Evolutionary conservation across 2,329 filamentous ascomycete species (phyloP).

Genomic region (Aspergillus terreus): DNA sequence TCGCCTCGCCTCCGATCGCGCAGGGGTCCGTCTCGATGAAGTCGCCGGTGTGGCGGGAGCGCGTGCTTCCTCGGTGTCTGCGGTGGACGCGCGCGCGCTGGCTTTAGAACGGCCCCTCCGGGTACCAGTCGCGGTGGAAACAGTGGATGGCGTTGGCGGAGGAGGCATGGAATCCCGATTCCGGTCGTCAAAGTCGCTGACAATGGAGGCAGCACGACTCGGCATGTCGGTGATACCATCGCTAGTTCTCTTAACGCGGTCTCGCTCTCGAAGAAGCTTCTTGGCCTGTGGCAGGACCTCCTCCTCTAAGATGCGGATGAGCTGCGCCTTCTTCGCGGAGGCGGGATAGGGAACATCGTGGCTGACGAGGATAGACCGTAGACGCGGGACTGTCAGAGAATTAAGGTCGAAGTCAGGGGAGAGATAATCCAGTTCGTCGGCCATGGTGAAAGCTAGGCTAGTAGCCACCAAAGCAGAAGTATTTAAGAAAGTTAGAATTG

Average conservation of each 20-base stretch:
- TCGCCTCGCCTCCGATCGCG: conserved; percentile 33
- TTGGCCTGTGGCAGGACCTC: conserved; percentile 74
- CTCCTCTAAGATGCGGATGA: conserved; percentile 78
- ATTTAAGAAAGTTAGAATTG: not conserved
- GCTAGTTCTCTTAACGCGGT: conserved; percentile 79
- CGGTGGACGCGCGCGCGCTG: conserved; percentile 45
- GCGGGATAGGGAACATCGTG: conserved; percentile 83
- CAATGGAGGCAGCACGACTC: conserved; percentile 61
- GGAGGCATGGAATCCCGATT: conserved; percentile 42
- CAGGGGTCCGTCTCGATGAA: conserved; percentile 28
- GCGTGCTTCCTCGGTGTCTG: conserved; percentile 31
- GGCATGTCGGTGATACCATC: conserved; percentile 73
- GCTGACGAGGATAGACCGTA: conserved; percentile 86
- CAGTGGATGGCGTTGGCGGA: conserved; percentile 47
- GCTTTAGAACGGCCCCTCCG: conserved; percentile 50
- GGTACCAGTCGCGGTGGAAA: conserved; percentile 53
- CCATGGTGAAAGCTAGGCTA: conserved; percentile 25
- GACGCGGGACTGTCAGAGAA: conserved; percentile 77
- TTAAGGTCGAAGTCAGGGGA: conserved; percentile 80
- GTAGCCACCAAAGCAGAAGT: conserved; percentile 3
- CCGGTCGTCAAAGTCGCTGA: conserved; percentile 58
- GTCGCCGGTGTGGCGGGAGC: conserved; percentile 24
- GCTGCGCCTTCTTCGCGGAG: conserved; percentile 84
- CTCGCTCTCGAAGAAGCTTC: conserved; percentile 70
- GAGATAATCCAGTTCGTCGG: conserved; percentile 74